phyloP scores from a whole-genome alignment of 169 alveolate genomes.

The Cryptosporidium tyzzeri region DNA sequence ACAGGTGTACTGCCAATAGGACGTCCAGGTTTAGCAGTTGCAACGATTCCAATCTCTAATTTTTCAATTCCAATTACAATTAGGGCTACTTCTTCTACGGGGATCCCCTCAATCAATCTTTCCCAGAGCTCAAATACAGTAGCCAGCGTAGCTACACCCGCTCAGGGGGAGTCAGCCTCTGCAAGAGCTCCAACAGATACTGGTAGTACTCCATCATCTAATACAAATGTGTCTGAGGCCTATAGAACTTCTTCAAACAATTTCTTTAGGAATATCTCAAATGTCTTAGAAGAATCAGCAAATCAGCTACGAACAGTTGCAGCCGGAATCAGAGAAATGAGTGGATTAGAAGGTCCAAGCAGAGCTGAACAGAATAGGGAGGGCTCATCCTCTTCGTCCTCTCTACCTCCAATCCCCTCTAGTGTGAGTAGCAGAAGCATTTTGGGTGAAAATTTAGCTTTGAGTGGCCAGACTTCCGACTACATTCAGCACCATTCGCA shows the following conservation, averaged over 20 bases:
- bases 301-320: constrained; percentile 47
- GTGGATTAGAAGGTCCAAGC: constrained; percentile 33
- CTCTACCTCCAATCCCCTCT: constrained; percentile 58
- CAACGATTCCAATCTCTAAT: constrained; percentile 54
- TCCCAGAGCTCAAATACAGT: background rate
- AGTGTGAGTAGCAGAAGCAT: constrained; percentile 26
- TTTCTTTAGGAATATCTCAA: constrained; percentile 47
- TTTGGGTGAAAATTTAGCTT: constrained; percentile 1
- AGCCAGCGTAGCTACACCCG: background rate
- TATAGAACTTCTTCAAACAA: constrained; percentile 37
- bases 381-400: background rate
- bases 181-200: background rate
- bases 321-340: constrained; percentile 35
- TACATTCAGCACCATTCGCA: constrained; percentile 72
- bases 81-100: constrained; percentile 52
- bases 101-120: constrained; percentile 27
- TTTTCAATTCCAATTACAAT: constrained; percentile 70
- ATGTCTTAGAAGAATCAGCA: constrained; percentile 60
- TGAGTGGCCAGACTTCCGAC: background rate
- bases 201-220: background rate
- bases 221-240: background rate
- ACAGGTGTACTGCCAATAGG: constrained; percentile 63
- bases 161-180: background rate
- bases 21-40: constrained; percentile 71
- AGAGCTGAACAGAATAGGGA: background rate